Percentiles rank a stretch among this genome's conserved stretches.
Evolutionary conservation across 2,329 filamentous ascomycete genomes (phyloP).

Genomic region (Trichoderma pleuroti): DNA sequence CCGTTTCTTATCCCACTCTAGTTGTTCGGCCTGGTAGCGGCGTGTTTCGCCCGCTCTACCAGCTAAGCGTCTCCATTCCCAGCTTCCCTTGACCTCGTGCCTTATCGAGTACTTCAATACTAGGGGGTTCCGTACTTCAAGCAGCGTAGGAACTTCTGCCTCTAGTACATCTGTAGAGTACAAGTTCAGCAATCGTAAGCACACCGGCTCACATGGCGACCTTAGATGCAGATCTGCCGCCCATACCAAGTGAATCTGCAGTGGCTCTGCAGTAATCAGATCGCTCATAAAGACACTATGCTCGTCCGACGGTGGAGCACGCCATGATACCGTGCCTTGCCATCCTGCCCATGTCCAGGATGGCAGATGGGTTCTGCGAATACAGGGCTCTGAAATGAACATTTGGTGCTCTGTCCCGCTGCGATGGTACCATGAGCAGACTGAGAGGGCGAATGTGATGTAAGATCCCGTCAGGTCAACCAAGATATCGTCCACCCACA

Average conservation of each 20-base stretch:
- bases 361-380: constrained; percentile 9
- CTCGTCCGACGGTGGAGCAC: constrained; percentile 16
- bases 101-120: not conserved
- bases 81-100: not conserved
- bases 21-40: not conserved
- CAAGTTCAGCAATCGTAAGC: constrained; percentile 1
- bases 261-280: not conserved
- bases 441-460: constrained; percentile 11
- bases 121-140: constrained; percentile 7
- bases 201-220: not conserved
- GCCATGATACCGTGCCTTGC: constrained; percentile 16
- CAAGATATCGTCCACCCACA: constrained; percentile 14
- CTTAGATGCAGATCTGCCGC: constrained; percentile 10
- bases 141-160: not conserved
- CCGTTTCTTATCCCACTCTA: constrained; percentile 9
- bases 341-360: constrained; percentile 19
- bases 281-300: constrained; percentile 11
- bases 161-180: not conserved
- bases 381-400: constrained; percentile 8
- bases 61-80: constrained; percentile 15
- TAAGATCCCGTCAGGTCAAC: constrained; percentile 7
- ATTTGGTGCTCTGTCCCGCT: not conserved
- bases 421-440: constrained; percentile 18
- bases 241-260: constrained; percentile 11
- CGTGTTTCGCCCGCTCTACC: constrained; percentile 6